Evolutionary conservation across 306 rosid genomes (phyloP), one percentile per base, ranked within the genome.

Genomic region (Vigna unguiculata): DNA sequence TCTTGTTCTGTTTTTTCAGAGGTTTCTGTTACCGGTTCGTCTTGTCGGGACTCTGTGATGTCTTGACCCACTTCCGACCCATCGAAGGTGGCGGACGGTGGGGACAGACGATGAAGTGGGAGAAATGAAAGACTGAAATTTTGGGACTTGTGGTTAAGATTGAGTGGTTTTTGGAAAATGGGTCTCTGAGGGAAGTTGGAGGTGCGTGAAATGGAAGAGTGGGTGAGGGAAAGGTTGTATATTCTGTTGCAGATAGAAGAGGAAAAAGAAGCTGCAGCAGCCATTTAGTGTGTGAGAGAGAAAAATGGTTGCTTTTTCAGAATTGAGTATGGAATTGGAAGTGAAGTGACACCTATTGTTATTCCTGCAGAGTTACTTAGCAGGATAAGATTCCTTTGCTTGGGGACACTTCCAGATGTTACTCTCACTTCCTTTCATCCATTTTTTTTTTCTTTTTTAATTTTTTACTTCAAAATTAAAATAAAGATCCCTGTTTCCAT

Each of bases 171-270:
- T 1, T 67, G 78, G 62, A 72, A 78, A 49, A 83, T 77, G 79
- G 80, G 85, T 43, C 82, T 78, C 5, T 78, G 85, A 13, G 83
- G 80, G 71, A 88, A 78, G 76, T 78, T 87, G 40, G 76, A 28
- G 41, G 86, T 81, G 63, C 85, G 81, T 47, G 83, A 84, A 76
- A 83, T 36, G 76, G 85, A 75, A 66, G 90, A 63, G 81, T 75
- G 83, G 6, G 85, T 66, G 67, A 89, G 43, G 53, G 89, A 84
- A 72, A 83, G 78, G 74, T 71, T 88, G 59, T 78, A 66, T 82
- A 83, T 71, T 82, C 85, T 86, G 22, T 90, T 87, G 91, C 66
- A 82, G 81, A 86, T 41, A 43, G 87, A 75, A 67, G 93, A 84
- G 17, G 91, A 89, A 88, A 80, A 74, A 59, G 87, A 70, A 40